A percentile compares a stretch with the other conserved stretches of the same genome.
These are phyloP conservation scores for Pouteria glomerata DNA, from an alignment of 148 eudicot genomes.

Conservation along the genomic window DNA sequence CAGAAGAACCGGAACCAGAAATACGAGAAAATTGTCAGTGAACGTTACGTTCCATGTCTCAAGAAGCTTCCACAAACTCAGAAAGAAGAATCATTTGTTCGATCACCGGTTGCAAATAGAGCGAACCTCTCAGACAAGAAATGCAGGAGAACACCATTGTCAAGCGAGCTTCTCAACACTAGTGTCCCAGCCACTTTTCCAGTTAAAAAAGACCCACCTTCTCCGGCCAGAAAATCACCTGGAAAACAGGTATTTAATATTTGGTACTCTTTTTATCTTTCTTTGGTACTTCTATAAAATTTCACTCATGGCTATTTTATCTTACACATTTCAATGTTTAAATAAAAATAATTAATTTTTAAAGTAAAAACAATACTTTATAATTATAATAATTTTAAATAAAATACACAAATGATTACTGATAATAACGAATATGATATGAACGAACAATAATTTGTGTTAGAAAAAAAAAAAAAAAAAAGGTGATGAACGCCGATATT, in stretches of 20 bases:
- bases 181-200: conserved; percentile 46
- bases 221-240: conserved; percentile 33
- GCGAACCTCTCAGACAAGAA: conserved; percentile 30
- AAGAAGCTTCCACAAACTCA: conserved; percentile 20
- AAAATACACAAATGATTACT: no score
- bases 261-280: not conserved
- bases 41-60: conserved; percentile 5
- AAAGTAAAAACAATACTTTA: no score
- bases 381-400: no score
- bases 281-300: no score
- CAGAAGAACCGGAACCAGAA: conserved; percentile 3
- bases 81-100: conserved; percentile 64
- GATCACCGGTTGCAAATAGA: conserved; percentile 14
- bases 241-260: conserved; percentile 40
- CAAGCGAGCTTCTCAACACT: conserved; percentile 39
- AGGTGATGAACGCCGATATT: no score
- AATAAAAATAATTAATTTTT: no score
- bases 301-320: no score
- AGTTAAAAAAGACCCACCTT: conserved; percentile 44
- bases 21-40: conserved; percentile 14
- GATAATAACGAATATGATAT: no score
- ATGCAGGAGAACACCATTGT: conserved; percentile 46
- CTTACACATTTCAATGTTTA: no score
- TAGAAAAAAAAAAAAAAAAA: no score
- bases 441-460: no score